Percentiles rank a stretch among this genome's conserved stretches.
Evolutionary conservation across 2,329 filamentous ascomycete genomes (phyloP).

Genomic region (Penicillium sp.): DNA sequence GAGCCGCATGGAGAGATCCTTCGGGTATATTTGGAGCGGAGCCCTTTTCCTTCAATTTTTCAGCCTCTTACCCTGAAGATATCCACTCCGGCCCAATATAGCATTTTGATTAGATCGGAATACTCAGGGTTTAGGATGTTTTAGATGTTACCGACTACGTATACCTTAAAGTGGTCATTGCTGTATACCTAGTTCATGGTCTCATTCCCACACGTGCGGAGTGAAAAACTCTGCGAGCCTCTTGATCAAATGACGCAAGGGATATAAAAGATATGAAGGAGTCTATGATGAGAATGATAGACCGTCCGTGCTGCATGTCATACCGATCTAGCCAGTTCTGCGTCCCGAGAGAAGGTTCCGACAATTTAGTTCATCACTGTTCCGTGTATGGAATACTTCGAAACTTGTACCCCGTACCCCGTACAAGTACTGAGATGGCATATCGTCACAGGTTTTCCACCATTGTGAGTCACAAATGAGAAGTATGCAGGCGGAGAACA

Average conservation of each 20-base stretch:
- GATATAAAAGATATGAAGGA: conserved; percentile 7
- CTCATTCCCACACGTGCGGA: conserved; percentile 13
- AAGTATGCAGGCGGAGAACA: conserved; percentile 8
- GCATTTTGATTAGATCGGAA: neutral
- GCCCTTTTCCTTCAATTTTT: neutral
- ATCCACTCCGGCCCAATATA: neutral
- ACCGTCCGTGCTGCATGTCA: conserved; percentile 24
- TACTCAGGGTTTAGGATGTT: neutral
- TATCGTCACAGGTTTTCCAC: neutral
- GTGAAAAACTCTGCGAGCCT: neutral
- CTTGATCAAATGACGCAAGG: conserved; percentile 18
- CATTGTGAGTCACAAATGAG: conserved; percentile 3
- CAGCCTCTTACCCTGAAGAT: neutral
- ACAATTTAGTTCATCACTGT: neutral
- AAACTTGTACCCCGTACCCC: too few relatives aligned
- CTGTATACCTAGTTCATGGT: neutral
- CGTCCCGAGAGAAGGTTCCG: neutral
- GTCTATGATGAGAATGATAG: conserved; percentile 13
- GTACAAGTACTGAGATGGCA: neutral
- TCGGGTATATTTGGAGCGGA: neutral
- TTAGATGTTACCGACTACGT: neutral
- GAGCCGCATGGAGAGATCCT: conserved; percentile 7
- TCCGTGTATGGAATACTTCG: neutral
- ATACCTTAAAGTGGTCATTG: neutral
- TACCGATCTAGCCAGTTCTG: conserved; percentile 14